Evolutionary conservation across 768 basidiomycete species (phyloP).

Genomic region (Leccinum longicurvipes): DNA sequence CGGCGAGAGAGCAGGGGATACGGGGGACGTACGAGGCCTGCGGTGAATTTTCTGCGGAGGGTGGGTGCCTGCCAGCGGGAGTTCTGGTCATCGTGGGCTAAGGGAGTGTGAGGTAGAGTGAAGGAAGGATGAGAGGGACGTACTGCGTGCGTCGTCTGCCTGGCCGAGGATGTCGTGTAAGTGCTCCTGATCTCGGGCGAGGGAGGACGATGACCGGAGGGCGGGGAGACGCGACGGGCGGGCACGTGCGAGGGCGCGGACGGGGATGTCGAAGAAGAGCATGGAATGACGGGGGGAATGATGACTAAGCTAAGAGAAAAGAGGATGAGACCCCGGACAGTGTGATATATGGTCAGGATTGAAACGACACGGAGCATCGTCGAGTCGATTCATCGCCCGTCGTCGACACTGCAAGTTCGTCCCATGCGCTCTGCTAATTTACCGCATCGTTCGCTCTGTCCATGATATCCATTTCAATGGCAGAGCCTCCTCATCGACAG

Average conservation of each 20-base stretch:
- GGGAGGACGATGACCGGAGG: conserved; percentile 12
- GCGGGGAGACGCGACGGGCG: neutral
- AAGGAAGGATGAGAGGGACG: neutral
- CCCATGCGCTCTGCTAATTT: conserved; percentile 4
- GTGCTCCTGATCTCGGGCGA: conserved; percentile 23
- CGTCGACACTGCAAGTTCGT: too few relatives aligned
- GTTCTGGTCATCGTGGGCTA: conserved; percentile 6
- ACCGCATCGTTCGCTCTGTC: conserved; percentile 8
- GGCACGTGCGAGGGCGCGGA: conserved; percentile 13
- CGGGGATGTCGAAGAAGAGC: conserved; percentile 7
- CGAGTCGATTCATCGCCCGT: neutral
- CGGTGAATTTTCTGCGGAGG: conserved; percentile 26
- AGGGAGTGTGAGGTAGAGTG: neutral
- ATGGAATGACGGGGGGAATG: conserved; percentile 7
- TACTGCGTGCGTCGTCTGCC: conserved; percentile 20
- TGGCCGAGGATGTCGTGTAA: conserved; percentile 25
- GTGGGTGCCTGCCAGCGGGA: conserved; percentile 22
- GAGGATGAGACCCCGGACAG: neutral
- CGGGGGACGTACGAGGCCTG: conserved; percentile 18
- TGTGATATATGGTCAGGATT: neutral
- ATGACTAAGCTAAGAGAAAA: neutral
- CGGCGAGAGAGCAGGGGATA: neutral
- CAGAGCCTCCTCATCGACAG: conserved; percentile 45
- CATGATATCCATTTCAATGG: conserved; percentile 14
- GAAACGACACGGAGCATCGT: conserved; percentile 7